Percentiles rank a stretch among this genome's conserved stretches.
These are phyloP conservation scores for Exobasidium rhododendri DNA, from an alignment of 1,284 basidiomycete species.

Conservation along the genomic window DNA sequence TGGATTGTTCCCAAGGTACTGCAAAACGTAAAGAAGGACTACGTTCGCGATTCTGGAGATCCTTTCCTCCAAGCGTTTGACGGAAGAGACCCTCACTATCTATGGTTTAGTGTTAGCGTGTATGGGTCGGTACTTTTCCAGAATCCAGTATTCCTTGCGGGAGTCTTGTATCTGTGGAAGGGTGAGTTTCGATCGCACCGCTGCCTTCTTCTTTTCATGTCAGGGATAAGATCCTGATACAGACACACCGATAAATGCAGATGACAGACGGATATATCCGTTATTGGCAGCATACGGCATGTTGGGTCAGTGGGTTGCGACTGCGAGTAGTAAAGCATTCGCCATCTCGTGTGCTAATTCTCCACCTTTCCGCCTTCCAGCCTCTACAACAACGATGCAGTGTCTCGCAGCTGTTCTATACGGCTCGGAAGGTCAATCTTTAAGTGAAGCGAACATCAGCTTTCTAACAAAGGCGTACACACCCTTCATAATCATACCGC, in stretches of 20 bases:
- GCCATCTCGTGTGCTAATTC: not conserved
- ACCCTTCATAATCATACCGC: conserved; percentile 14
- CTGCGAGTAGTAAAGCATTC: not conserved
- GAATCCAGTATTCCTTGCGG: conserved; percentile 31
- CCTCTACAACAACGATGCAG: conserved; percentile 2
- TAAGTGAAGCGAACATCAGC: conserved; percentile 2
- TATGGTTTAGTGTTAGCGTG: conserved; percentile 35
- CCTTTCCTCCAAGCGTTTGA: conserved; percentile 23
- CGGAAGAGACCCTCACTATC: conserved; percentile 17
- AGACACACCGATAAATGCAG: conserved; percentile 16
- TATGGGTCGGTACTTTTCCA: conserved; percentile 31
- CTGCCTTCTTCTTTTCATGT: not conserved
- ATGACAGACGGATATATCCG: conserved; percentile 36
- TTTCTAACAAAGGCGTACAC: conserved; percentile 10
- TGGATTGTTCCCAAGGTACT: conserved; percentile 25
- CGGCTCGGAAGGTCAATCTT: not conserved
- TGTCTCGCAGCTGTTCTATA: conserved; percentile 8
- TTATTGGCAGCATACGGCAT: conserved; percentile 31
- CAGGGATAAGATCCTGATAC: not conserved
- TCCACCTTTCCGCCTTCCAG: not conserved
- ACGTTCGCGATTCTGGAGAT: conserved; percentile 26
- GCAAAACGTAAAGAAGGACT: conserved; percentile 25
- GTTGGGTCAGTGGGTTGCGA: conserved; percentile 20
- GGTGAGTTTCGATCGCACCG: conserved; percentile 22
- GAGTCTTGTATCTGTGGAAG: conserved; percentile 23